Evolutionary conservation across 2,329 filamentous ascomycete species (phyloP).

Genomic region (Monosporascus sp.): DNA sequence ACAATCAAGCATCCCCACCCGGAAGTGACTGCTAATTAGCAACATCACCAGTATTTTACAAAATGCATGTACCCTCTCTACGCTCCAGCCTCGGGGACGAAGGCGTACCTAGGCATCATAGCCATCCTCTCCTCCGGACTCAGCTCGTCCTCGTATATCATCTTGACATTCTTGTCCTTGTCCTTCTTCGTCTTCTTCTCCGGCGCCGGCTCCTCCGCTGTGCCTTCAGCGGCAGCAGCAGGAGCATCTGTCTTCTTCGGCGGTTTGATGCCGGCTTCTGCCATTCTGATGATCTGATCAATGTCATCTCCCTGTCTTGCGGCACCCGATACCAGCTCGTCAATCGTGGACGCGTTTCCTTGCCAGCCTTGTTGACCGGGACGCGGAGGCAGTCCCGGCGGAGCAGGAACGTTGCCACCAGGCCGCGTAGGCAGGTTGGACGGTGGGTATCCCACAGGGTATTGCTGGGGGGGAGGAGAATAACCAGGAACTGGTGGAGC

Average conservation of each 20-base stretch:
- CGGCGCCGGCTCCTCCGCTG: constrained; percentile 35
- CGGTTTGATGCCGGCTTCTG: constrained; percentile 54
- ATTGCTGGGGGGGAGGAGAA: constrained; percentile 28
- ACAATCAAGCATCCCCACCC: too few relatives aligned
- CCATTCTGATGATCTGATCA: constrained; percentile 59
- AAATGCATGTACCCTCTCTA: constrained; percentile 1
- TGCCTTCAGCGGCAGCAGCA: constrained; percentile 23
- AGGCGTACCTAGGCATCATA: constrained; percentile 68
- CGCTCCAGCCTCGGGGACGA: constrained; percentile 38
- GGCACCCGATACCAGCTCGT: constrained; percentile 42
- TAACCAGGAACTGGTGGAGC: constrained; percentile 30
- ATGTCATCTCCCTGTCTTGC: constrained; percentile 52
- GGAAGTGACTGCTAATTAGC: neutral
- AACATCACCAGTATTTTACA: constrained; percentile 9
- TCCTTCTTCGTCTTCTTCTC: constrained; percentile 66
- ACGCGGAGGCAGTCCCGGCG: constrained; percentile 39
- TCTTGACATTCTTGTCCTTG: constrained; percentile 60
- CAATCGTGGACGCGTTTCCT: constrained; percentile 36
- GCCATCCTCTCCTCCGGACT: constrained; percentile 92
- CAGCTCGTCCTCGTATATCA: constrained; percentile 77
- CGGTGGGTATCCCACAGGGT: constrained; percentile 32
- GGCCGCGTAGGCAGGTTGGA: constrained; percentile 42
- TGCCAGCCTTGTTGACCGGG: constrained; percentile 31
- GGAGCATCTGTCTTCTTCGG: constrained; percentile 30
- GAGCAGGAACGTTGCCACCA: constrained; percentile 32